These are phyloP conservation scores for Calophaca sinica DNA, from an alignment of 306 rosid species.

Conservation along the genomic window DNA sequence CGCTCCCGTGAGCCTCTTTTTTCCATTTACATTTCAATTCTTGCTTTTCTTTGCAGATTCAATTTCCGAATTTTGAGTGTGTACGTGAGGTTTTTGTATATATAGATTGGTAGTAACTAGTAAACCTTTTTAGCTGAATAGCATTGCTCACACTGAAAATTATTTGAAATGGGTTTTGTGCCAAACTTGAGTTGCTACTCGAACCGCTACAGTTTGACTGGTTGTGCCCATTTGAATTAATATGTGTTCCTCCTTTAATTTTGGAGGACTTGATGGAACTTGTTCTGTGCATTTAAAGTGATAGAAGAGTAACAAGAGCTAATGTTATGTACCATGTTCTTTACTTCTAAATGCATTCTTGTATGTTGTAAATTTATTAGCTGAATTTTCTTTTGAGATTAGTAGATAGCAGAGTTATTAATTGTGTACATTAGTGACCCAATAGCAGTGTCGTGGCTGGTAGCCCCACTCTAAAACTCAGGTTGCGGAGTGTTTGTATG, in stretches of 20 bases:
- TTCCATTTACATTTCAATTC: background rate
- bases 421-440: background rate
- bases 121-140: background rate
- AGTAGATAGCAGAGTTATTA: constrained; percentile 10
- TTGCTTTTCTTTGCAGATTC: background rate
- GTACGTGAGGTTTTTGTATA: background rate
- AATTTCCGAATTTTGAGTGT: constrained; percentile 3
- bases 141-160: background rate
- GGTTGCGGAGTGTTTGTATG: background rate
- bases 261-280: constrained; percentile 27
- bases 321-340: background rate
- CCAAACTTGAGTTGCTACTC: background rate
- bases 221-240: constrained; percentile 17
- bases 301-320: background rate
- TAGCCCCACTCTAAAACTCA: background rate
- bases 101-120: background rate
- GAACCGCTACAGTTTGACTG: background rate
- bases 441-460: background rate
- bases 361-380: constrained; percentile 4
- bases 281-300: constrained; percentile 17
- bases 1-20: constrained; percentile 74
- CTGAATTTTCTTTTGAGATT: constrained; percentile 25
- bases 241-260: background rate
- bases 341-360: too few species aligned
- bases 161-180: too few species aligned